A percentile compares a stretch with the other conserved stretches of the same genome.
Conservation (phyloP, 2,329 filamentous ascomycete species). For the Fusarium chlamydosporum region DNA sequence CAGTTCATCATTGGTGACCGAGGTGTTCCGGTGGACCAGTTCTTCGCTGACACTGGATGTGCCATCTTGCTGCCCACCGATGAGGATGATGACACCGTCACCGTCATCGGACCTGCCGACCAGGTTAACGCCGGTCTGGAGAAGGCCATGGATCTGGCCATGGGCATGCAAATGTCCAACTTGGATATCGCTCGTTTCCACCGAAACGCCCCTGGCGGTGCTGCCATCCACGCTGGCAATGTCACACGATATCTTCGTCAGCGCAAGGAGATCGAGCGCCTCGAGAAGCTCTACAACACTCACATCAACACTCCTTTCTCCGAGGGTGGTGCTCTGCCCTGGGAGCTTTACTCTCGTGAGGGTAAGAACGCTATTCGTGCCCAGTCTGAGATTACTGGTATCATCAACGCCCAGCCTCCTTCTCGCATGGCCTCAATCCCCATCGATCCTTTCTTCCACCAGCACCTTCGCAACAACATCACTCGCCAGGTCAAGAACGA, state of each 20-base stretch:
- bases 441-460: conserved; percentile 84
- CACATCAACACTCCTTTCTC: conserved; percentile 86
- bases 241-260: conserved; percentile 90
- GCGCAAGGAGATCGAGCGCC: conserved; percentile 82
- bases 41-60: conserved; percentile 92
- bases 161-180: conserved; percentile 85
- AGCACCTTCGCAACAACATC: conserved; percentile 76
- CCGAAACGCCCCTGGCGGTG: conserved; percentile 77
- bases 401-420: conserved; percentile 81
- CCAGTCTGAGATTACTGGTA: conserved; percentile 79
- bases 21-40: conserved; percentile 84
- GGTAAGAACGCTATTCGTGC: conserved; percentile 85
- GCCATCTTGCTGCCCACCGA: conserved; percentile 84
- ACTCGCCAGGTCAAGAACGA: conserved; percentile 74
- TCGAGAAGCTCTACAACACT: conserved; percentile 85
- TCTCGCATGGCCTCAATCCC: conserved; percentile 75
- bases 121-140: conserved; percentile 82
- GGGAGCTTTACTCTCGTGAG: conserved; percentile 90
- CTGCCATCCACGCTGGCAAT: conserved; percentile 84
- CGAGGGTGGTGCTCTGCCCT: conserved; percentile 78
- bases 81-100: conserved; percentile 85
- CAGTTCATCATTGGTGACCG: conserved; percentile 94
- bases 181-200: conserved; percentile 88
- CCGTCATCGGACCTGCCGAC: conserved; percentile 83
- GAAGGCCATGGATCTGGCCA: conserved; percentile 88